Base-by-base conservation (phyloP, 2,329 filamentous ascomycete genomes). In the Elsinoe australis region DNA sequence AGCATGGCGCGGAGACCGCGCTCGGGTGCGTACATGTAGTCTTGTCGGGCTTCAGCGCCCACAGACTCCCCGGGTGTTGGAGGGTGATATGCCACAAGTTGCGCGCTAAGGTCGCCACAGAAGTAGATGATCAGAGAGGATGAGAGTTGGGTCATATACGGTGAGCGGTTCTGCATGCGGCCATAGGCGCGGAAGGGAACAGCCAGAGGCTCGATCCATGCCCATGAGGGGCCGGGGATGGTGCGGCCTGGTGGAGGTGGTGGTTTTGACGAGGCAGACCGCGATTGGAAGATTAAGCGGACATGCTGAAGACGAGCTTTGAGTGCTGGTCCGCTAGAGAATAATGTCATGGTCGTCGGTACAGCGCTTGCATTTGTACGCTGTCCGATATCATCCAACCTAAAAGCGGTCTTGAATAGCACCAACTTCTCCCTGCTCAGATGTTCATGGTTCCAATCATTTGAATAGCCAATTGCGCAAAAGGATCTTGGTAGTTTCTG, bases 91-190 rank as follows among this genome's bases (percentile, higher is more conserved):
- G 55, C 54, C 12, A 94, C 79, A 50, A 74, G 71, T 67, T 94
- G 88, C 36, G 87, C 87, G 35, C 79, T 81, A 48, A 92, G 55
- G 64, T 94, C 88, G 6, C 84, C 86, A 42, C 79, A 75, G 31
- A 89, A 73, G 61, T 88, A 95, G 51, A 94, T 87, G 31, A 86
- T 72, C 36, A 95, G 65, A 33, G 84, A 80, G 56, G 79, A 87
- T 54, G 75, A 72, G 52, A 94, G 64, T 69, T 95, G 89, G 7
- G 87, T 94, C n/a, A 75, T 68, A 60, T 87, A 85, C 0, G 90
- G 89, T 42, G 82, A 72, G 42, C 76, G 74, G 45, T 78, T 71
- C 67, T 95, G 87, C 38, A 80, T 77, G 17, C 81, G 75, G 12
- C 76, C 80, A 61, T 92, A 95, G 35, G 66, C 68, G 45, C 68